Evolutionary conservation across 2,329 filamentous ascomycete species (phyloP).

Genomic region (Fusarium miscanthi): DNA sequence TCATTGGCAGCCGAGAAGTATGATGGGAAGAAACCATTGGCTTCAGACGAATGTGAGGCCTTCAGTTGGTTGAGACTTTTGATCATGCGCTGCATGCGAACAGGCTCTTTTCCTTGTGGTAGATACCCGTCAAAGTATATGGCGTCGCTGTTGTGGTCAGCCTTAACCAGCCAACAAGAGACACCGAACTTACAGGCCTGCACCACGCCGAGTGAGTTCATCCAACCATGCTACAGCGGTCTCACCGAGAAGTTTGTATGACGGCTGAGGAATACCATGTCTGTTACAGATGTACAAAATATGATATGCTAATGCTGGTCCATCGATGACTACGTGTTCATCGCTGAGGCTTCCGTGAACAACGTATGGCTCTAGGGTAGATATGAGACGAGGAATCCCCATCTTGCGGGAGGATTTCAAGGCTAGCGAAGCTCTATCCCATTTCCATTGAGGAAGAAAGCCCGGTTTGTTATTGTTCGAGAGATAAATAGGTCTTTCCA

Average conservation of each 20-base stretch:
- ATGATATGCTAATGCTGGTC: slow-evolving; percentile 81
- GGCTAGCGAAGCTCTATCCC: neutral
- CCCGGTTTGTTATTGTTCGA: too few species aligned
- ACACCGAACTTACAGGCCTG: slow-evolving; percentile 67
- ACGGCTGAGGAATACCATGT: slow-evolving; percentile 65
- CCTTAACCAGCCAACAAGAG: neutral
- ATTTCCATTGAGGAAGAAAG: neutral
- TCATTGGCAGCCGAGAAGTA: slow-evolving; percentile 32
- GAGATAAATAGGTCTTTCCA: too few species aligned
- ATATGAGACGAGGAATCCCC: slow-evolving; percentile 70
- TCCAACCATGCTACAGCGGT: slow-evolving; percentile 72
- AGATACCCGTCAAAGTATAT: slow-evolving; percentile 91
- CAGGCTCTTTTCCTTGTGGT: slow-evolving; percentile 71
- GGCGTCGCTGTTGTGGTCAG: slow-evolving; percentile 53
- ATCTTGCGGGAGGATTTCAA: slow-evolving; percentile 48
- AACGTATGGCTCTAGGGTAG: slow-evolving; percentile 65
- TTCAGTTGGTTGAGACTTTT: slow-evolving; percentile 66
- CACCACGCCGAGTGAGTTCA: slow-evolving; percentile 63
- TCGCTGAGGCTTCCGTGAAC: slow-evolving; percentile 54
- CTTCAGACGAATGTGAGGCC: slow-evolving; percentile 54
- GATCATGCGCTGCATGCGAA: slow-evolving; percentile 70
- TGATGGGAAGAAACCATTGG: slow-evolving; percentile 41
- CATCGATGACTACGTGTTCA: slow-evolving; percentile 72
- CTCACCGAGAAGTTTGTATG: slow-evolving; percentile 71
- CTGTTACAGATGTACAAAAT: slow-evolving; percentile 68